Conservation (phyloP, 108 stramenopile genomes). For the Epithemia pelagica region DNA sequence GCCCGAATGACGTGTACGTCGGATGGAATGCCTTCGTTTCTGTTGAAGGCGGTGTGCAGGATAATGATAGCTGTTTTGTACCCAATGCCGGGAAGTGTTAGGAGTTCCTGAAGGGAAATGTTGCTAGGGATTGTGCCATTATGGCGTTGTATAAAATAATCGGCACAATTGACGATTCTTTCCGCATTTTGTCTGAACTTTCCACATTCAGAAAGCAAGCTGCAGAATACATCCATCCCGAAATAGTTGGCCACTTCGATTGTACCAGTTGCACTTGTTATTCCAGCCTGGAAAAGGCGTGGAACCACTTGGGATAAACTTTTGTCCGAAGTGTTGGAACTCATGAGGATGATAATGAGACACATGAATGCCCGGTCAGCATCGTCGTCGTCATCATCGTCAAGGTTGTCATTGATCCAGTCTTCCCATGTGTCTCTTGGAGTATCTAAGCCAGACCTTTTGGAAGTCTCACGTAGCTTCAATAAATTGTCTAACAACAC, state of each 20-base stretch:
- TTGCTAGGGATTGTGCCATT: neutral
- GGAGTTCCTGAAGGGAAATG: neutral
- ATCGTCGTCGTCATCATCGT: too few relatives aligned
- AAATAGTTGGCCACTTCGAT: neutral
- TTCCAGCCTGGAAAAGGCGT: neutral
- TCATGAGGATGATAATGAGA: neutral
- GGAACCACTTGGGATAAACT: neutral
- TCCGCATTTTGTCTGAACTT: neutral
- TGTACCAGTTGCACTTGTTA: neutral
- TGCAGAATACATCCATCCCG: neutral
- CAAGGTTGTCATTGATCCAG: too few relatives aligned
- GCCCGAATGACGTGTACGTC: neutral
- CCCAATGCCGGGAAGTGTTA: neutral
- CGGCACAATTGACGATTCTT: neutral
- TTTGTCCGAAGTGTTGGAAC: neutral
- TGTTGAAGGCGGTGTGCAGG: neutral
- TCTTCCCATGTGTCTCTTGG: too few relatives aligned
- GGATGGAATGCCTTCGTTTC: neutral
- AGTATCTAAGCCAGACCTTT: too few relatives aligned
- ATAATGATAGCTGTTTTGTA: neutral
- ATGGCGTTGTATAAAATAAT: neutral
- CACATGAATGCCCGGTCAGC: neutral
- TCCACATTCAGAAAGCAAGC: neutral
- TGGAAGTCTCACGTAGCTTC: too few relatives aligned
- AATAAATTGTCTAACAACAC: too few relatives aligned